Evolutionary conservation across 2,329 filamentous ascomycete species (phyloP), one percentile per base, ranked within the genome.

Genomic region (Pseudogymnoascus sp.): DNA sequence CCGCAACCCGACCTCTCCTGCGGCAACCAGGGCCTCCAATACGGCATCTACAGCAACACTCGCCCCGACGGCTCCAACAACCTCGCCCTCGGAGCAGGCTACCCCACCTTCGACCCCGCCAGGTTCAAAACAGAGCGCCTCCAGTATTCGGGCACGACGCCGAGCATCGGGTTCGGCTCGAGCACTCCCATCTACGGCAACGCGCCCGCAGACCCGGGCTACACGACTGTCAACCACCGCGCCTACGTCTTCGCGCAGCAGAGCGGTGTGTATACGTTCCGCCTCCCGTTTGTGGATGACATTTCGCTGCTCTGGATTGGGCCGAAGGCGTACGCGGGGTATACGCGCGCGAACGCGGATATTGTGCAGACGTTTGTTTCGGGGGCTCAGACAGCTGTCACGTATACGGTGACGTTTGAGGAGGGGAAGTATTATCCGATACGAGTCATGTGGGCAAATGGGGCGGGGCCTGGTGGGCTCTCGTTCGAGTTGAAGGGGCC

Each of bases 221-320:
- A 38, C 19, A 11, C 67, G 2, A 38, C 63, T 11, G 60, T 69
- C 62, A 67, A 68, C 50, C 65, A 71, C 59, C 65, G 65, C 42
- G 64, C 53, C 35, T 66, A 68, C 65, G 11, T 68, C 28, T 68
- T 65, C 42, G 66, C 66, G 2, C 59, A 63, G 15, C 38, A 65
- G 23, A 66, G 68, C 9, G 69, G 71, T 19, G 65, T 64, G 57
- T 72, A 71, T 57, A 68, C 65, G 9, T 69, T 71, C 65, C 65
- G 59, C 17, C 36, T 70, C 9, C 65, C 65, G 5, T 59, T 63
- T n/a, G 64, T 65, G 17, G 70, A 71, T 23, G 69, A 72, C 36
- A 66, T 70, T 23, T 64, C 66, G 2, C 47, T 71, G 3, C 38
- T 72, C 31, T 71, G 69, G 71, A 21, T 71, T 11, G 69, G 69